A percentile compares a stretch with the other conserved stretches of the same genome.
Evolutionary conservation across 768 basidiomycete genomes (phyloP).

Genomic region (Phylloporus scabripes): DNA sequence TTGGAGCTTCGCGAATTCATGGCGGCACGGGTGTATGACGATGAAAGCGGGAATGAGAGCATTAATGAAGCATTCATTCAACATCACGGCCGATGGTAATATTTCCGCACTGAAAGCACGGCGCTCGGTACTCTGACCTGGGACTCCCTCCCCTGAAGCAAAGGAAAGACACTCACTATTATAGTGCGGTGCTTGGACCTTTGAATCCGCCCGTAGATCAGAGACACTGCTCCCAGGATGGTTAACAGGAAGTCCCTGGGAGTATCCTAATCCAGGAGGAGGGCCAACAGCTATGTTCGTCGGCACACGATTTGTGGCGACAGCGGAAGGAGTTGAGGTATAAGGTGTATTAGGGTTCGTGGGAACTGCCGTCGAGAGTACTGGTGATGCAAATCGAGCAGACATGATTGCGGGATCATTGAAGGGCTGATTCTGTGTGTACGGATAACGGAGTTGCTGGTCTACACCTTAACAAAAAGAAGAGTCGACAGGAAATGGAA

Average conservation of each 20-base stretch:
- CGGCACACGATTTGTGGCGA: constrained; percentile 10
- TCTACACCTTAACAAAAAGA: constrained; percentile 29
- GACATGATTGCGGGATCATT: constrained; percentile 80
- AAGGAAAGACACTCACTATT: constrained; percentile 64
- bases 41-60: constrained; percentile 4
- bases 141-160: constrained; percentile 67
- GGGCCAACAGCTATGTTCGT: constrained; percentile 44
- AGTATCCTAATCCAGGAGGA: constrained; percentile 60
- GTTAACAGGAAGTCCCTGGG: constrained; percentile 29
- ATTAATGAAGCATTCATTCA: constrained; percentile 32
- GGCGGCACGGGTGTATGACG: constrained; percentile 22
- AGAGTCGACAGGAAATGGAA: constrained; percentile 5
- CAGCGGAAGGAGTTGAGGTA: constrained; percentile 11
- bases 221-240: constrained; percentile 12
- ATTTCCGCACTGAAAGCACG: constrained; percentile 88
- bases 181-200: constrained; percentile 19
- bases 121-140: constrained; percentile 81
- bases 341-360: constrained; percentile 10
- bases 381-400: constrained; percentile 50
- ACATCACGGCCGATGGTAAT: constrained; percentile 64
- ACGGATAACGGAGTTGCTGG: constrained; percentile 32
- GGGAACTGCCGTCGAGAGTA: constrained; percentile 21
- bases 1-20: constrained; percentile 26
- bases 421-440: constrained; percentile 45
- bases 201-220: constrained; percentile 26